These are phyloP conservation scores for Fusarium sulawesiense DNA, from an alignment of 2,329 filamentous ascomycete species.

Conservation along the genomic window DNA sequence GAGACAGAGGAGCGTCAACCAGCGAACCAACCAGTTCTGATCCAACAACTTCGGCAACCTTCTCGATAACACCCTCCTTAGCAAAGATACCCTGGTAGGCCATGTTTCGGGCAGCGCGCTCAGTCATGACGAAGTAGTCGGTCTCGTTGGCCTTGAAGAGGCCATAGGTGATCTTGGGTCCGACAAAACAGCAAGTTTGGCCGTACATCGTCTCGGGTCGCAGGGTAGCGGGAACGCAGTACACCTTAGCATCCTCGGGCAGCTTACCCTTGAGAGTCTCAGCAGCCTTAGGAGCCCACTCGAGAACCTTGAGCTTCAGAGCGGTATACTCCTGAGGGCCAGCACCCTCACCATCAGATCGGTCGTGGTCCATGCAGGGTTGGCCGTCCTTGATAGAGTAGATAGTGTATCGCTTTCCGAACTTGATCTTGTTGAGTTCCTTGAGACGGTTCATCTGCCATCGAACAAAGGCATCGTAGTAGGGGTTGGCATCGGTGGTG, in stretches of 20 bases:
- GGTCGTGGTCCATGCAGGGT: slow-evolving; percentile 62
- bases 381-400: slow-evolving; percentile 68
- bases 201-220: slow-evolving; percentile 99
- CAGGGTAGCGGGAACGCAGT: slow-evolving; percentile 90
- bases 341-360: slow-evolving; percentile 59
- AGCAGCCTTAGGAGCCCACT: slow-evolving; percentile 84
- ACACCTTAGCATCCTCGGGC: slow-evolving; percentile 81
- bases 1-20: slow-evolving; percentile 87
- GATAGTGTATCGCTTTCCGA: slow-evolving; percentile 92
- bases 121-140: slow-evolving; percentile 86
- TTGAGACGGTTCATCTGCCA: slow-evolving; percentile 98
- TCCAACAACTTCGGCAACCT: slow-evolving; percentile 80
- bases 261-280: slow-evolving; percentile 80
- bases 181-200: slow-evolving; percentile 95
- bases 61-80: slow-evolving; percentile 78
- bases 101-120: slow-evolving; percentile 94
- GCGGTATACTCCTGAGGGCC: slow-evolving; percentile 92
- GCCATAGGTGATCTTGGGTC: slow-evolving; percentile 89
- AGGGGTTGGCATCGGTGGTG: slow-evolving; percentile 96
- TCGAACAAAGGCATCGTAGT: slow-evolving; percentile 93
- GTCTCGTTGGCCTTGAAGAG: slow-evolving; percentile 82
- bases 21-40: slow-evolving; percentile 88
- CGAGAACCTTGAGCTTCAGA: slow-evolving; percentile 88
- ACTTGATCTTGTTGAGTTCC: slow-evolving; percentile 91
- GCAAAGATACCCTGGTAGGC: slow-evolving; percentile 90